phyloP scores from a whole-genome alignment of 768 basidiomycete genomes.

The Aureoboletus auriporus region DNA sequence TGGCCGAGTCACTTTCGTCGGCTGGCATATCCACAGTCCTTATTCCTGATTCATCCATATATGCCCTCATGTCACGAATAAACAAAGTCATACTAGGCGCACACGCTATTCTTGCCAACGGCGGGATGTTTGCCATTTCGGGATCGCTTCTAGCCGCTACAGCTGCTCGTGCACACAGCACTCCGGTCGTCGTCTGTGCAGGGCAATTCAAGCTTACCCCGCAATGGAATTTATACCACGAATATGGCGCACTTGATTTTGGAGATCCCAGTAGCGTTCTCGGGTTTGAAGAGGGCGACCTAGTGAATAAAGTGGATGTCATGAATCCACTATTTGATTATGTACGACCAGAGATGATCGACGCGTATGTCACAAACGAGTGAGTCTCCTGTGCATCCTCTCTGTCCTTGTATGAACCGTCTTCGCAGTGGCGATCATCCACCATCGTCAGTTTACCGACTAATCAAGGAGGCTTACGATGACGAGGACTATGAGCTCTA shows the following conservation, averaged over 20 bases:
- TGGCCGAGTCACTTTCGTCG: conserved; percentile 77
- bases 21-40: conserved; percentile 90
- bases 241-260: conserved; percentile 81
- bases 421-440: conserved; percentile 85
- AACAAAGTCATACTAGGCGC: conserved; percentile 96
- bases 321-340: conserved; percentile 97
- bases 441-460: conserved; percentile 86
- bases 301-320: conserved; percentile 87
- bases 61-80: conserved; percentile 92
- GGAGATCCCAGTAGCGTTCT: conserved; percentile 63
- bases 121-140: conserved; percentile 88
- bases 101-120: conserved; percentile 95
- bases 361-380: conserved; percentile 97
- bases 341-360: conserved; percentile 86
- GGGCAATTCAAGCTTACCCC: conserved; percentile 98
- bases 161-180: conserved; percentile 85
- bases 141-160: conserved; percentile 83
- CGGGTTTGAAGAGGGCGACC: conserved; percentile 72
- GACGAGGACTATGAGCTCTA: conserved; percentile 85
- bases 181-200: conserved; percentile 89
- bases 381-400: conserved; percentile 41
- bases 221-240: conserved; percentile 82
- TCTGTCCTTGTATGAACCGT: conserved; percentile 5
- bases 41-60: conserved; percentile 94
- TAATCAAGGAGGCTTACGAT: conserved; percentile 93